Conservation (phyloP, 768 basidiomycete species). For the Podaxis sp. region DNA sequence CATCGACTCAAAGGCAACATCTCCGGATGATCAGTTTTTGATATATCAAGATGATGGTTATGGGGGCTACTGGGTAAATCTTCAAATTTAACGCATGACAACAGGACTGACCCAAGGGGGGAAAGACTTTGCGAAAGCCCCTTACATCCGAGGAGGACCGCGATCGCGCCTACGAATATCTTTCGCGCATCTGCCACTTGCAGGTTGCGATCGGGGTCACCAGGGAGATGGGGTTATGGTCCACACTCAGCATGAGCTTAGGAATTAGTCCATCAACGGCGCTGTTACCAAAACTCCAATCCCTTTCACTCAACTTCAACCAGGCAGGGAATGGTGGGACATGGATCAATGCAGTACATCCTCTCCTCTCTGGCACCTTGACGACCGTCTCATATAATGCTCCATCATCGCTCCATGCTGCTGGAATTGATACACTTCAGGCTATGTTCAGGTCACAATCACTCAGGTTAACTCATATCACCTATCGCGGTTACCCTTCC, state of each 20-base stretch:
- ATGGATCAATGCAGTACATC: not conserved
- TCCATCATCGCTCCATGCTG: not conserved
- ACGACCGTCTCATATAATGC: not conserved
- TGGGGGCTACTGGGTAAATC: not conserved
- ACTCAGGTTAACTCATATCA: not conserved
- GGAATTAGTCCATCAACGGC: not conserved
- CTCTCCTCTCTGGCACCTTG: not conserved
- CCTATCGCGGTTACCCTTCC: not conserved
- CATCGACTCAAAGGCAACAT: not conserved
- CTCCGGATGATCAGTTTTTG: not conserved
- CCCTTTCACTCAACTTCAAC: not conserved
- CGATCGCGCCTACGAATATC: not conserved
- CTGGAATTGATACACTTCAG: not conserved
- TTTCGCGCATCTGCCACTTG: constrained; percentile 1
- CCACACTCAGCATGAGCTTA: constrained; percentile 1
- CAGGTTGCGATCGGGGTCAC: not conserved
- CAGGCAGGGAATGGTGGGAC: not conserved
- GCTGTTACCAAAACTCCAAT: not conserved
- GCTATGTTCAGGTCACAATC: not conserved
- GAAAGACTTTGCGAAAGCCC: not conserved
- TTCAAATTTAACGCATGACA: not conserved
- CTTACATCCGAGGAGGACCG: not conserved
- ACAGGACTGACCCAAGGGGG: not conserved
- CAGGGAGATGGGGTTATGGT: constrained; percentile 1
- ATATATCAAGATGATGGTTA: not conserved